Base-by-base conservation (phyloP, 345 rosid genomes). In the Brassica rapa region DNA sequence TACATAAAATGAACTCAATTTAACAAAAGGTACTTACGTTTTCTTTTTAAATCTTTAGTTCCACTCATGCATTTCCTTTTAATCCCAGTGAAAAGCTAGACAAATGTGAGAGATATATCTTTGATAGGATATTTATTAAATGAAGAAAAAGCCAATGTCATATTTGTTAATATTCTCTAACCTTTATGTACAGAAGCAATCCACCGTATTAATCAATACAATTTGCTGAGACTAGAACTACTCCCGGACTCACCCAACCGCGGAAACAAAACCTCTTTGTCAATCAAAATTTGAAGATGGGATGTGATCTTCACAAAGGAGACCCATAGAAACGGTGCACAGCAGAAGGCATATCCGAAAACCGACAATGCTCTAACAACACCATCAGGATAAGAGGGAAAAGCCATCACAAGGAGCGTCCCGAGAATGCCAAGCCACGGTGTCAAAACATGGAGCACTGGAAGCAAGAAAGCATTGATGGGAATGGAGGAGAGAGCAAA, bases 341-440 rank as follows among this genome's bases (percentile, higher is more conserved):
- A 83, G n/a, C 91, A 89, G 71, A 90, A 93, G 0, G 96, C 94
- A 16, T 89, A 91, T 11, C 77, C 89, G 7, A 93, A 93, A 62
- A 95, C 83, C 1, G 89, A 84, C 66, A 95, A 82, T 2, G 89
- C 96, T 80, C 99, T 84, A 3, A 86, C 71, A 16, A 93, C 78
- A 0, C 99, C 99, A 49, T 90, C 84, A 0, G 76, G 74, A 82
- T 93, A 91, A 87, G 85, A 87, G 6, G 98, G 98, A 51, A 5
- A 88, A 1, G 94, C 97, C 99, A 94, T 93, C 79, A 87, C 92
- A 8, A 91, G 73, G 35, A 95, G 97, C 12, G 84, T 81, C 8
- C 97, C 94, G 1, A 86, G 53, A 24, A 93, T 91, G 70, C 86
- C 90, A 19, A 91, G 21, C 91, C 89, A 87, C 0, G 91, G 94